Conservation (phyloP, 208 protist genomes). For the Trypanosomatidae sp. region DNA sequence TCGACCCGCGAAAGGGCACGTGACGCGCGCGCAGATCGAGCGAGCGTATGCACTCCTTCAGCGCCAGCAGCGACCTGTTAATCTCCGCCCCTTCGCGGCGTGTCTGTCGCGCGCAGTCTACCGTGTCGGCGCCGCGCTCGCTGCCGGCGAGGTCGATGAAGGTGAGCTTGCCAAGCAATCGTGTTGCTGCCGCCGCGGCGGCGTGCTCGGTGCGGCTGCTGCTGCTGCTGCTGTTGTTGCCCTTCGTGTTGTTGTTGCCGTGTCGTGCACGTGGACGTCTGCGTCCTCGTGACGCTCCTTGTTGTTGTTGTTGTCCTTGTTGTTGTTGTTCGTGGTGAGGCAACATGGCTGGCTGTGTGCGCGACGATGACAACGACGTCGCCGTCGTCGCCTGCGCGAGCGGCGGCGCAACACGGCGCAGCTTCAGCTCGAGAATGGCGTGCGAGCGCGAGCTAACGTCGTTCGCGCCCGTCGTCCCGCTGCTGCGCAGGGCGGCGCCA, state of each 20-base stretch:
- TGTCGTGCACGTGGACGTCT: too few species aligned
- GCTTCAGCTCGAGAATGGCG: conserved; percentile 86
- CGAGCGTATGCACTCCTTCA: conserved; percentile 82
- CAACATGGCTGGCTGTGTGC: background rate
- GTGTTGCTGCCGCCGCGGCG: too few species aligned
- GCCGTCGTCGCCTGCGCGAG: too few species aligned
- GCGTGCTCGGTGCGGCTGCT: conserved; percentile 15
- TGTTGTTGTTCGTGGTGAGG: background rate
- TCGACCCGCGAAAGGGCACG: conserved; percentile 89
- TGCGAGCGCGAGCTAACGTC: conserved; percentile 90
- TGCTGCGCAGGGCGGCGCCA: conserved; percentile 66
- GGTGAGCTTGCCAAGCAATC: conserved; percentile 34
- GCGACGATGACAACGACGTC: too few species aligned
- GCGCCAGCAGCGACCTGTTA: conserved; percentile 79
- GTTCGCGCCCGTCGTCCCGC: conserved; percentile 91
- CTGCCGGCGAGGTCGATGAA: conserved; percentile 91
- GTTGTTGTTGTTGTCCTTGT: background rate
- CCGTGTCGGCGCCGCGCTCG: conserved; percentile 73
- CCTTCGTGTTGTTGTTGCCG: background rate
- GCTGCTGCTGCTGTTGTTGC: background rate
- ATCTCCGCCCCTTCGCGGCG: conserved; percentile 84
- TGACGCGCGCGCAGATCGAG: conserved; percentile 61
- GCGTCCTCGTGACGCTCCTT: background rate
- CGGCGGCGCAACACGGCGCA: conserved; percentile 3
- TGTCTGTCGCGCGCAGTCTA: conserved; percentile 69